Percentiles rank a stretch among this genome's conserved stretches.
phyloP scores from a whole-genome alignment of 257 asterid genomes.

The Capsicum pubescens region DNA sequence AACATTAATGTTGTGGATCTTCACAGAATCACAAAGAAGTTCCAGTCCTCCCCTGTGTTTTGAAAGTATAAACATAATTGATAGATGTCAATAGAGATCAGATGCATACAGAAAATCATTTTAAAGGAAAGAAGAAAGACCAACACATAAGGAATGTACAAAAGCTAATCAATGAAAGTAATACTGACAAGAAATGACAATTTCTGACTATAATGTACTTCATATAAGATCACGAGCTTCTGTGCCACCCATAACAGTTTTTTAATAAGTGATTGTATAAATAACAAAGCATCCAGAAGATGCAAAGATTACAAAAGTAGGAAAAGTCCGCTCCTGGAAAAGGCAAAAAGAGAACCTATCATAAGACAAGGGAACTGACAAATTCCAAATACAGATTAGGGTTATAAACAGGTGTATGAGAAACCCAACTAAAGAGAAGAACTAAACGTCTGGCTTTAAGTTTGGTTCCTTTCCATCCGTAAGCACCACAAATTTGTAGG shows the following conservation, averaged over 20 bases:
- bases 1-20: conserved; percentile 74
- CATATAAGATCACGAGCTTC: background rate
- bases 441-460: too few relatives aligned
- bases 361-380: too few relatives aligned
- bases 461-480: too few relatives aligned
- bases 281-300: too few relatives aligned
- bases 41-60: conserved; percentile 86
- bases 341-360: too few relatives aligned
- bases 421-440: too few relatives aligned
- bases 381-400: too few relatives aligned
- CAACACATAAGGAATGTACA: background rate
- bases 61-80: conserved; percentile 26
- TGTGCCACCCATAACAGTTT: background rate
- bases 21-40: conserved; percentile 87
- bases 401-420: too few relatives aligned
- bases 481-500: too few relatives aligned
- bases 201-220: background rate
- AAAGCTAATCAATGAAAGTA: conserved; percentile 13
- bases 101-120: background rate
- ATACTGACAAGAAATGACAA: background rate
- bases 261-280: too few relatives aligned
- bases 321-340: too few relatives aligned
- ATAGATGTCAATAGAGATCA: background rate
- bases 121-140: background rate
- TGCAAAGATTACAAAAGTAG: too few relatives aligned